Conservation (phyloP, 805 yeast species). For the Wickerhamiella occidentalis region DNA sequence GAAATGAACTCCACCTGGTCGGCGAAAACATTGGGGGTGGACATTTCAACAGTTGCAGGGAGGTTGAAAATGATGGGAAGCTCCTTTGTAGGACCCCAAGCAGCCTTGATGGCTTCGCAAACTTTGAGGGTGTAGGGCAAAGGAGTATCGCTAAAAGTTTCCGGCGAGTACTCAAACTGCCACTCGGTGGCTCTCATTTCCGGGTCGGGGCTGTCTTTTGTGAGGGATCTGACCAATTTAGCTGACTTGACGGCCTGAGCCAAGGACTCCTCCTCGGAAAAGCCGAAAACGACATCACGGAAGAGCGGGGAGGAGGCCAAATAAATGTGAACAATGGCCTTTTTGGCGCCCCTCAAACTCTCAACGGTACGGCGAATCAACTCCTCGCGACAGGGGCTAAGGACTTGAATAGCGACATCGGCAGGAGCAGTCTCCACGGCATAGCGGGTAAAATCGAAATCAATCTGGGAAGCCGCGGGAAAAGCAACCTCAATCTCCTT, state of each 20-base stretch:
- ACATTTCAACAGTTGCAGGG: constrained; percentile 77
- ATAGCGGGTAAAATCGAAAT: constrained; percentile 66
- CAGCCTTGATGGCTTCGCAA: constrained; percentile 63
- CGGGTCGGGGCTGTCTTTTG: constrained; percentile 40
- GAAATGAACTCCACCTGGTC: constrained; percentile 72
- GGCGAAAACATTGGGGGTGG: constrained; percentile 72
- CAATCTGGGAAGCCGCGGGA: constrained; percentile 69
- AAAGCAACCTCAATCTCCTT: constrained; percentile 77
- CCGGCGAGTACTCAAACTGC: constrained; percentile 73
- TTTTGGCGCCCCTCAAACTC: constrained; percentile 58
- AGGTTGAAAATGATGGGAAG: constrained; percentile 65
- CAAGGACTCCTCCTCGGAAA: constrained; percentile 44
- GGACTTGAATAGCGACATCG: constrained; percentile 66
- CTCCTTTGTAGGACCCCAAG: constrained; percentile 58
- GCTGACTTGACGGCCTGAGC: constrained; percentile 53
- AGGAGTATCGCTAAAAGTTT: constrained; percentile 61
- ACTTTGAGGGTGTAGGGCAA: constrained; percentile 50
- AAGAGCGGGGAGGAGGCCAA: constrained; percentile 66
- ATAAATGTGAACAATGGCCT: constrained; percentile 64
- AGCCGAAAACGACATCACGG: constrained; percentile 56
- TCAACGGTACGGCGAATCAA: constrained; percentile 62
- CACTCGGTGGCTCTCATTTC: constrained; percentile 41
- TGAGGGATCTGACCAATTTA: constrained; percentile 47
- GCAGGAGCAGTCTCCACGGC: constrained; percentile 64
- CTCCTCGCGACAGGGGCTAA: constrained; percentile 66